Conservation (phyloP, 163 green algal genomes). For the Scenedesmus sp. region DNA sequence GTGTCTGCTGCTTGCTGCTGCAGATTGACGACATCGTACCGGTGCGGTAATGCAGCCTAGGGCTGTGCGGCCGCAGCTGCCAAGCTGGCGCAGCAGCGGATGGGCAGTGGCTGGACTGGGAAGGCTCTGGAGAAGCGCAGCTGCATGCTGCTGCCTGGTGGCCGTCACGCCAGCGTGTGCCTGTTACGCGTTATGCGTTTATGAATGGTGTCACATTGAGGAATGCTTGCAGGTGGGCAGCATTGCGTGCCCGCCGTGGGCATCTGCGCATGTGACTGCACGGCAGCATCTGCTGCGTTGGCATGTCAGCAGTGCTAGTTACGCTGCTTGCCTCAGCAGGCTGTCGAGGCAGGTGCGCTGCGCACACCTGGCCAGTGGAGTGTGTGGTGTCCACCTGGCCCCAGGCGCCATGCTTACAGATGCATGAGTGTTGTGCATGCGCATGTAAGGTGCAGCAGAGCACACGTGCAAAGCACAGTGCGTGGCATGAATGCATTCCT, state of each 20-base stretch:
- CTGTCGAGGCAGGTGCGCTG: neutral
- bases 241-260: neutral
- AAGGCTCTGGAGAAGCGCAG: neutral
- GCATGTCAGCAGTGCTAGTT: too few relatives aligned
- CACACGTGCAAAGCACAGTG: too few relatives aligned
- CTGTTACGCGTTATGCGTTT: neutral
- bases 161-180: neutral
- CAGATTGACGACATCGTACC: constrained; percentile 55
- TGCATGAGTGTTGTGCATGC: neutral
- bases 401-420: neutral
- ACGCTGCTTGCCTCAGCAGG: neutral
- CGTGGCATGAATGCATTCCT: neutral
- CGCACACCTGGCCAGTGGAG: neutral
- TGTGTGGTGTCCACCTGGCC: neutral
- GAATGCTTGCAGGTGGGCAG: neutral
- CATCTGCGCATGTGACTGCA: neutral
- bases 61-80: neutral
- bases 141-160: neutral
- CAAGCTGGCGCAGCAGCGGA: neutral
- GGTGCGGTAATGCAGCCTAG: constrained; percentile 30
- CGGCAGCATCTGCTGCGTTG: too few relatives aligned
- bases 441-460: too few relatives aligned
- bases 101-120: neutral
- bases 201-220: neutral
- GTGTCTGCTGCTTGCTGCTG: neutral